A percentile compares a stretch with the other conserved stretches of the same genome.
These are phyloP conservation scores for Spizellomyces sp. DNA, from an alignment of 192 early-diverging fungal species.

Conservation along the genomic window DNA sequence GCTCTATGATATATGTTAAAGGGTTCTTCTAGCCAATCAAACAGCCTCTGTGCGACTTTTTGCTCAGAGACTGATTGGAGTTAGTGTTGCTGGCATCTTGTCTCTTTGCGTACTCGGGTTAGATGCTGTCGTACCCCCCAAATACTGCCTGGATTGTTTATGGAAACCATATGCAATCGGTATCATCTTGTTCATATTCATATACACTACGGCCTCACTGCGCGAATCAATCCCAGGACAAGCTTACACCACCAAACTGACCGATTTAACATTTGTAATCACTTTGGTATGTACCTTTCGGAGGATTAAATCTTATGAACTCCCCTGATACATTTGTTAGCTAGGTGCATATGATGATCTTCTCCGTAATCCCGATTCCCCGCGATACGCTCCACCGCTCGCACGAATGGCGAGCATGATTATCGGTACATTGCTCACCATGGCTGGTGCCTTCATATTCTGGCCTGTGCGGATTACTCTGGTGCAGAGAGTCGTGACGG, in stretches of 20 bases:
- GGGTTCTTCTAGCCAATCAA: conserved; percentile 18
- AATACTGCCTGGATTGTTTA: conserved; percentile 14
- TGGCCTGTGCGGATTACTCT: conserved; percentile 30
- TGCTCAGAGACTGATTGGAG: conserved; percentile 24
- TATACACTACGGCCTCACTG: conserved; percentile 13
- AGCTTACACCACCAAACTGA: conserved; percentile 30
- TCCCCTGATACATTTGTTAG: conserved; percentile 2
- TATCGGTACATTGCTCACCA: conserved; percentile 16
- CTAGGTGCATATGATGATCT: conserved; percentile 29
- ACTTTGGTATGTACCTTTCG: conserved; percentile 14
- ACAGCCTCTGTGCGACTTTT: conserved; percentile 25
- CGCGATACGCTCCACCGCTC: conserved; percentile 17
- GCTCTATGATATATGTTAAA: not conserved
- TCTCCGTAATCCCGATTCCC: not conserved
- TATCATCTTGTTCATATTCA: conserved; percentile 20
- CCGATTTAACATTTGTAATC: conserved; percentile 30
- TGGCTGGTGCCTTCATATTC: conserved; percentile 23
- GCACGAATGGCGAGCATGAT: conserved; percentile 24
- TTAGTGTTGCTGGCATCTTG: conserved; percentile 11
- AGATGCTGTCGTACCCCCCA: conserved; percentile 15
- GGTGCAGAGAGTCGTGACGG: conserved; percentile 22
- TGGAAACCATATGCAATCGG: conserved; percentile 31
- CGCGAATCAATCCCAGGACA: conserved; percentile 29
- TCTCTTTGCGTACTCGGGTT: conserved; percentile 18
- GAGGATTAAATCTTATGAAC: not conserved